Evolutionary conservation across 2,329 filamentous ascomycete genomes (phyloP).

Genomic region (Endoconidiophora laricicola): DNA sequence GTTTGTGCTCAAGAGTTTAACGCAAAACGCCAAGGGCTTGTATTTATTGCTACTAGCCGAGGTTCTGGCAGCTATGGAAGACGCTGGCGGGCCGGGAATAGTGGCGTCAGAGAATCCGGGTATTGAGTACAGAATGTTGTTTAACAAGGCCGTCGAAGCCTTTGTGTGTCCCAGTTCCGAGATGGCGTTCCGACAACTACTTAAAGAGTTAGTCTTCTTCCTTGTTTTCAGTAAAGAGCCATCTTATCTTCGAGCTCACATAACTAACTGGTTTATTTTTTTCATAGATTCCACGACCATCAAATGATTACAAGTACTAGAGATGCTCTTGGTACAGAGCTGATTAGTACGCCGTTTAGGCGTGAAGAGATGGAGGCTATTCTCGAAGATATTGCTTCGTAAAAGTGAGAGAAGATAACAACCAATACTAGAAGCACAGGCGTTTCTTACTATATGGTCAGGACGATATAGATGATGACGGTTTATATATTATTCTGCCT

Average conservation of each 20-base stretch:
- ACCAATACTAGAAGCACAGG: no score
- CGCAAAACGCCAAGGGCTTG: slow-evolving; percentile 77
- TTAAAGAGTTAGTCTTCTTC: slow-evolving; percentile 59
- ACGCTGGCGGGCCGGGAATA: slow-evolving; percentile 20
- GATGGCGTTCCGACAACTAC: slow-evolving; percentile 80
- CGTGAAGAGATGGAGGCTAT: slow-evolving; percentile 80
- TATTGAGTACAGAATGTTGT: slow-evolving; percentile 79
- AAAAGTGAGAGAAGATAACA: not conserved
- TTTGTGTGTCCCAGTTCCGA: slow-evolving; percentile 86
- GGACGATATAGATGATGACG: no score
- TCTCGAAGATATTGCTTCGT: slow-evolving; percentile 46
- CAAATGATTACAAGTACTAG: slow-evolving; percentile 88
- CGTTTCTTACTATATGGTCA: no score
- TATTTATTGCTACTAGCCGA: slow-evolving; percentile 77
- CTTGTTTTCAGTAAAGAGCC: not conserved
- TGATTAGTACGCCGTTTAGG: slow-evolving; percentile 69
- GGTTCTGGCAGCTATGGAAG: slow-evolving; percentile 49
- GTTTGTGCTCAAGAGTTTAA: slow-evolving; percentile 77
- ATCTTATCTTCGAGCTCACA: no score
- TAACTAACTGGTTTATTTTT: not conserved
- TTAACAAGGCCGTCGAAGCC: slow-evolving; percentile 89
- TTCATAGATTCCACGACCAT: slow-evolving; percentile 74
- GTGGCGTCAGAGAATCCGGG: slow-evolving; percentile 32
- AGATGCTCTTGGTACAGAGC: slow-evolving; percentile 69
- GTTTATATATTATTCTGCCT: no score